A percentile compares a stretch with the other conserved stretches of the same genome.
Evolutionary conservation across 2,329 filamentous ascomycete genomes (phyloP).

Genomic region (Huntiella moniliformis): DNA sequence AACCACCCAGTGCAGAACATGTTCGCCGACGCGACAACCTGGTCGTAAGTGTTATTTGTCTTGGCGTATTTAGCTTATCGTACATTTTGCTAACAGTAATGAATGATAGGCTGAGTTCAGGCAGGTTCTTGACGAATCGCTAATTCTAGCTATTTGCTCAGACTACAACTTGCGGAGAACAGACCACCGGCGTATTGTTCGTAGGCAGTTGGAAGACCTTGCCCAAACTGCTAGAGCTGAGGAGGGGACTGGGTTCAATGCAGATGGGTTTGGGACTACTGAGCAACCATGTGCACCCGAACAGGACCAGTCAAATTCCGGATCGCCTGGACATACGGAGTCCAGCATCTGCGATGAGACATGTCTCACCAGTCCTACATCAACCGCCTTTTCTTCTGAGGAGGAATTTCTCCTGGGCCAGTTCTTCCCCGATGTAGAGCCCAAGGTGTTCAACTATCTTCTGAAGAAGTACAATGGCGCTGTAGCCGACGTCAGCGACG

Average conservation of each 20-base stretch:
- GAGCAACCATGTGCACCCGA: slow-evolving; percentile 4
- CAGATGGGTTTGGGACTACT: slow-evolving; percentile 33
- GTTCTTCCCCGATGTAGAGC: slow-evolving; percentile 6
- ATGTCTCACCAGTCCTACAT: slow-evolving; percentile 2
- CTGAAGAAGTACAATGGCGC: slow-evolving; percentile 2
- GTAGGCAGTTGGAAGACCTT: slow-evolving; percentile 43
- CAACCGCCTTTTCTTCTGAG: neutral
- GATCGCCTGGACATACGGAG: too few species aligned
- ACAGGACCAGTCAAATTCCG: too few species aligned
- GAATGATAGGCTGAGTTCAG: slow-evolving; percentile 47
- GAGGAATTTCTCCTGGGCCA: slow-evolving; percentile 6
- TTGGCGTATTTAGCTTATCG: neutral
- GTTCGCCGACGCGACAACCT: neutral
- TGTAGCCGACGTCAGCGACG: slow-evolving; percentile 44
- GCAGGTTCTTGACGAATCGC: slow-evolving; percentile 53
- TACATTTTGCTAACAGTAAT: neutral
- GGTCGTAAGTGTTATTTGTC: neutral
- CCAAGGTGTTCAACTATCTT: slow-evolving; percentile 3
- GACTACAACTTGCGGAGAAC: slow-evolving; percentile 49
- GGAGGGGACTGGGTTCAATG: slow-evolving; percentile 60
- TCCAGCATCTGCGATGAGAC: too few species aligned
- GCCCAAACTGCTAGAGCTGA: slow-evolving; percentile 45
- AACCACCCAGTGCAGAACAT: neutral
- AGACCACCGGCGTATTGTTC: slow-evolving; percentile 33
- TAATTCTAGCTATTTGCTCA: slow-evolving; percentile 54